Conservation (phyloP, 2,329 filamentous ascomycete genomes). For the Talaromyces sp. region DNA sequence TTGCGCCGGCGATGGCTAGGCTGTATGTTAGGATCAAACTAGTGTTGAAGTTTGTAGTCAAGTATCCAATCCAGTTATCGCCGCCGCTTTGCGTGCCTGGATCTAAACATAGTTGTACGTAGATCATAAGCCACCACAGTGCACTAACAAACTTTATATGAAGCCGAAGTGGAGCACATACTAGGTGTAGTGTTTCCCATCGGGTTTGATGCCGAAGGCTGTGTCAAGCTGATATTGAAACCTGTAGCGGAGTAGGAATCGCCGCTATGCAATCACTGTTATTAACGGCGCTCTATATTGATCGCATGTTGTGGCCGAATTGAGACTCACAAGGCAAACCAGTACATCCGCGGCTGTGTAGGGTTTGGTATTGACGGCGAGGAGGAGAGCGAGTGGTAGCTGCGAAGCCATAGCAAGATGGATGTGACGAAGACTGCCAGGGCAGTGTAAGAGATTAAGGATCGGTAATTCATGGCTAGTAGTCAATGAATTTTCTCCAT, state of each 20-base stretch:
- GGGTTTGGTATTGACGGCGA: slow-evolving; percentile 2
- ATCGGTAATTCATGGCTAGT: slow-evolving; percentile 10
- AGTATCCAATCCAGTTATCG: slow-evolving; percentile 11
- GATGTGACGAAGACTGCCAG: slow-evolving; percentile 10
- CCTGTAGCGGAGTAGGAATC: slow-evolving; percentile 12
- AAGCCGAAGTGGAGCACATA: slow-evolving; percentile 9
- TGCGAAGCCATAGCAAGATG: slow-evolving; percentile 10
- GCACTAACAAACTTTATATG: too few relatives aligned
- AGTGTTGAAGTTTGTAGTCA: slow-evolving; percentile 11
- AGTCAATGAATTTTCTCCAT: neutral
- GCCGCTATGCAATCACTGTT: slow-evolving; percentile 5
- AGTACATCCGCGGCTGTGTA: slow-evolving; percentile 1
- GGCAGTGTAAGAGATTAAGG: slow-evolving; percentile 3
- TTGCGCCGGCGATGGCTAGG: neutral
- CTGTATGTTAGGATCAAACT: slow-evolving; percentile 8
- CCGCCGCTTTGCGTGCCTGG: slow-evolving; percentile 13
- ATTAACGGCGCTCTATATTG: neutral
- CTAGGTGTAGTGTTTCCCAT: slow-evolving; percentile 12
- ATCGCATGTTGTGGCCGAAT: neutral
- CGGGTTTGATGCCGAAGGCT: slow-evolving; percentile 9
- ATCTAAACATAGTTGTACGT: too few relatives aligned
- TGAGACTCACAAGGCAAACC: slow-evolving; percentile 15
- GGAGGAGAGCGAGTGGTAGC: neutral
- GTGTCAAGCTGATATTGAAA: slow-evolving; percentile 7
- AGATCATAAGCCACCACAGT: too few relatives aligned